Base-by-base conservation (phyloP, 768 basidiomycete genomes). In the Dentipellis sp. region DNA sequence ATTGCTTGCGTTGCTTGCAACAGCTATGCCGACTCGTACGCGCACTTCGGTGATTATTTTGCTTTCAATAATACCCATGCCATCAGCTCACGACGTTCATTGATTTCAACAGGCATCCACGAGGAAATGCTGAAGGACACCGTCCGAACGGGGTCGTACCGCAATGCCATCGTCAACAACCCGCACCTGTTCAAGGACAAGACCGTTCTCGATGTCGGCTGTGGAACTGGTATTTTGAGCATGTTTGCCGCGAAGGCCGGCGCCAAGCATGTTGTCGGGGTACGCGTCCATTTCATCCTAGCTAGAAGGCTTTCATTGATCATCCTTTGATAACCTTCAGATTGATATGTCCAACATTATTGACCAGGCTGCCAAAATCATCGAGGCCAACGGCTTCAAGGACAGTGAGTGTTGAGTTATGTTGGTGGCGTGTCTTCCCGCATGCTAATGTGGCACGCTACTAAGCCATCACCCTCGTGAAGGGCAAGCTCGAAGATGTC, bases 331-430 rank as follows among this genome's bases (percentile, higher is more conserved):
- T 49, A 2, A 48, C 38, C 29, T 29, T 4, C 49, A 94, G 91
- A 94, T 99, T 72, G 97, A 99, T 75, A 99, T 99, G 97, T 97
- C 94, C 56, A 99, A 99, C 75, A 99, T 99, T 73, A 91, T 98
- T 71, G 97, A 98, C 75, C 95, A 98, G 75, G 97, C 97, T 2
- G 83, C 87, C 75, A 95, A 92, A 72, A 99, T 99, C 61, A 84
- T 98, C 62, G 87, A 93, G 64, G 89, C 91, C 14, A 99, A 99
- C 63, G 94, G 94, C 50, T 97, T 97, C 78, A 84, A 86, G 73
- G 88, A 97, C 68, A 88, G 94, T 97, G 59, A 62, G 91, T 76
- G 17, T 42, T 49, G 50, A n/a, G 19, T 35, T 49, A 52, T 46
- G 11, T 50, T 23, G 14, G 10, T 3, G 17, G 4, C 40, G 40